Evolutionary conservation across 176 grass and related monocot genomes (phyloP).

Genomic region (Lolium perenne): DNA sequence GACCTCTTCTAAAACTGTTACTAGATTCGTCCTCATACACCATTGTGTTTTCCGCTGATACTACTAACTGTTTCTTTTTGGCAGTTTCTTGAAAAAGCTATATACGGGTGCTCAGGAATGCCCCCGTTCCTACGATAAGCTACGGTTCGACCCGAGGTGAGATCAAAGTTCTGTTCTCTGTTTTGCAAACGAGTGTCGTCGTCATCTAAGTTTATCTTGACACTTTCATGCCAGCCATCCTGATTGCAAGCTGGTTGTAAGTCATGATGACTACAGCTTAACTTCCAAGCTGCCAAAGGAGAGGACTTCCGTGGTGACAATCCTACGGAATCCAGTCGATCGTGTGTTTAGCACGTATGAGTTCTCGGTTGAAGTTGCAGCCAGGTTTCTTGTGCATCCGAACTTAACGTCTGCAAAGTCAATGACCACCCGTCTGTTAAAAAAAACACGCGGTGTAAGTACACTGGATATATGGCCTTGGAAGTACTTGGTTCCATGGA

Average conservation of each 20-base stretch:
- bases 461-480: constrained; percentile 99
- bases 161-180: neutral
- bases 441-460: constrained; percentile 69
- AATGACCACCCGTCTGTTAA: constrained; percentile 64
- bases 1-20: neutral
- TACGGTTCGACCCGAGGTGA: constrained; percentile 88
- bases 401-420: constrained; percentile 84
- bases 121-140: constrained; percentile 86
- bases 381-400: constrained; percentile 86
- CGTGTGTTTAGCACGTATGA: constrained; percentile 97
- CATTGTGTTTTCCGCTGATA: neutral
- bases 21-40: neutral
- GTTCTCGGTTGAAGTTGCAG: constrained; percentile 94
- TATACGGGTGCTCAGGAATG: constrained; percentile 77
- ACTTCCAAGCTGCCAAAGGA: constrained; percentile 83
- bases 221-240: constrained; percentile 64
- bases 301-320: constrained; percentile 91
- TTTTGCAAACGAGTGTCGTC: no score
- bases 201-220: neutral
- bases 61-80: neutral
- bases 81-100: constrained; percentile 88
- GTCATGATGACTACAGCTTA: constrained; percentile 99
- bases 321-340: constrained; percentile 87
- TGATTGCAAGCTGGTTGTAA: constrained; percentile 91
- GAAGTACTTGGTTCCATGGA: constrained; percentile 99